Evolutionary conservation across 164 flowering plant species (phyloP).

Genomic region (Umbellularia californica): DNA sequence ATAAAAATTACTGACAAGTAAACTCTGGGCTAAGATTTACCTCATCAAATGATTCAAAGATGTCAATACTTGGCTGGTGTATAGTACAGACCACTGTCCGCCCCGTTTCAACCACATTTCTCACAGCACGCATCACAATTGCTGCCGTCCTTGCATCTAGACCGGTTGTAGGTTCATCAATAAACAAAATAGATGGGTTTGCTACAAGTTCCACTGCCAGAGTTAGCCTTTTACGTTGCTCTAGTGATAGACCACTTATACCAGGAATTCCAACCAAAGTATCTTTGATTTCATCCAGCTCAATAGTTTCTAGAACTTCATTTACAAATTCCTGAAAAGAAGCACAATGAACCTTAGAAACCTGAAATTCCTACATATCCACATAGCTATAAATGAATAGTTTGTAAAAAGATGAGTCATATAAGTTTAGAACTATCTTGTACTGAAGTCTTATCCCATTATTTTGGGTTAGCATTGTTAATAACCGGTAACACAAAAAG

Average conservation of each 20-base stretch:
- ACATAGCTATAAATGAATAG: too few relatives aligned
- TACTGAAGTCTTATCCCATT: too few relatives aligned
- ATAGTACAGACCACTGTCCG: slow-evolving; percentile 63
- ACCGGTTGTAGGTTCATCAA: slow-evolving; percentile 84
- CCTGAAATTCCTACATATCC: too few relatives aligned
- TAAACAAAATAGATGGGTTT: slow-evolving; percentile 70
- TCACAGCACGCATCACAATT: slow-evolving; percentile 74
- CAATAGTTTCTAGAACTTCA: slow-evolving; percentile 69
- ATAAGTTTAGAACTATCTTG: too few relatives aligned
- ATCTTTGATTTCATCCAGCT: slow-evolving; percentile 63
- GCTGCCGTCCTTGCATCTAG: slow-evolving; percentile 85
- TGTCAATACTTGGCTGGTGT: slow-evolving; percentile 67
- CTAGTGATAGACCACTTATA: slow-evolving; percentile 63
- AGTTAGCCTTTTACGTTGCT: slow-evolving; percentile 76
- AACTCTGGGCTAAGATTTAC: slow-evolving; percentile 20
- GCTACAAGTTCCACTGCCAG: slow-evolving; percentile 82
- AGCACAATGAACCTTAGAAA: too few relatives aligned
- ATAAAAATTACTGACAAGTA: too few relatives aligned
- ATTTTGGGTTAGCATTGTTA: too few relatives aligned
- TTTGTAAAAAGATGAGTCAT: too few relatives aligned
- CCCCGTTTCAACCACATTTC: slow-evolving; percentile 53
- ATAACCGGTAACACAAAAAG: too few relatives aligned
- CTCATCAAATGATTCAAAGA: slow-evolving; percentile 83
- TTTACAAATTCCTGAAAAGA: slow-evolving; percentile 48
- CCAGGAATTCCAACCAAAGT: slow-evolving; percentile 67